phyloP scores from a whole-genome alignment of 2,329 filamentous ascomycete genomes.

The Cladosporium sp. region DNA sequence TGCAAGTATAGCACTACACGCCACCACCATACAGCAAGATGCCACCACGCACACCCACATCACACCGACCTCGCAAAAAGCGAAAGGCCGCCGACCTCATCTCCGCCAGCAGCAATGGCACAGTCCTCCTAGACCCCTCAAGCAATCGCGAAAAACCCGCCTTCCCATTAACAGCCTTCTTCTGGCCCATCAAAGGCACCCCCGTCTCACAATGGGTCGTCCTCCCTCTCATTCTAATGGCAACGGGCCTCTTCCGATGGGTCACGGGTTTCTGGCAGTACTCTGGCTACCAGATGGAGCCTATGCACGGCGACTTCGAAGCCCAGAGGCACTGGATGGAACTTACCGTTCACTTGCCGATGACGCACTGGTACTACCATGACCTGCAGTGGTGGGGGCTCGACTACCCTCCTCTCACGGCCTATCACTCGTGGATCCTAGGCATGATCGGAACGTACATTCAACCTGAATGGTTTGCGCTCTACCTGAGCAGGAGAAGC shows the following conservation, averaged over 20 bases:
- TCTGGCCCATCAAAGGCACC: slow-evolving; percentile 77
- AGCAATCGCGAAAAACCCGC: slow-evolving; percentile 49
- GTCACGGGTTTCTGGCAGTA: slow-evolving; percentile 90
- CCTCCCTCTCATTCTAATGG: slow-evolving; percentile 82
- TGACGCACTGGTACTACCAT: slow-evolving; percentile 97
- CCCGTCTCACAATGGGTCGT: slow-evolving; percentile 88
- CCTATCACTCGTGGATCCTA: slow-evolving; percentile 95
- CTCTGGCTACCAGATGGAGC: slow-evolving; percentile 77
- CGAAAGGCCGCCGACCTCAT: slow-evolving; percentile 37
- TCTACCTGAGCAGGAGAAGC: slow-evolving; percentile 74
- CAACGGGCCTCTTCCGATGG: slow-evolving; percentile 88
- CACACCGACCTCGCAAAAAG: slow-evolving; percentile 36
- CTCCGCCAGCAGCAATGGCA: slow-evolving; percentile 37
- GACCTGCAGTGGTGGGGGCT: slow-evolving; percentile 96
- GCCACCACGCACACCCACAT: slow-evolving; percentile 13
- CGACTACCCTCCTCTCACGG: slow-evolving; percentile 94
- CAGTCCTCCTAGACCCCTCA: slow-evolving; percentile 27
- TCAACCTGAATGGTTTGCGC: slow-evolving; percentile 79
- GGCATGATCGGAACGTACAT: slow-evolving; percentile 78
- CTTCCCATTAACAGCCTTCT: slow-evolving; percentile 87
- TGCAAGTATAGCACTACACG: background rate
- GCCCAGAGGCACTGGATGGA: slow-evolving; percentile 99
- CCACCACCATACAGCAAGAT: background rate
- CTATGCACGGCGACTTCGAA: slow-evolving; percentile 96
- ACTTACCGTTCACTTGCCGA: slow-evolving; percentile 78